Conservation (phyloP, 257 asterid species). For the Solanum lycopersicoides region DNA sequence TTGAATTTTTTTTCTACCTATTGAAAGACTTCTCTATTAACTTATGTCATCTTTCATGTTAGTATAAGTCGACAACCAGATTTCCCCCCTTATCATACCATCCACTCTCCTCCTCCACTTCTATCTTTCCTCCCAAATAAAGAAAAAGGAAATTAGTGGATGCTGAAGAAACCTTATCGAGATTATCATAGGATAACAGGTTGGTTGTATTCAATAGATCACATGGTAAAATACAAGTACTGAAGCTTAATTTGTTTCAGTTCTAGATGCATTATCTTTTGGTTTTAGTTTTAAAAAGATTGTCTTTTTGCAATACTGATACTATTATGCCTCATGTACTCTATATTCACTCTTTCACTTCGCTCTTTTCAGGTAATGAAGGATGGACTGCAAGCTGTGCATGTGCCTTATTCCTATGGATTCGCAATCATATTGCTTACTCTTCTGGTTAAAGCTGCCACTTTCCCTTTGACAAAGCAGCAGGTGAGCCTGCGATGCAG, state of each 20-base stretch:
- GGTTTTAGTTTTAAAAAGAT: neutral
- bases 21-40: neutral
- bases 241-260: neutral
- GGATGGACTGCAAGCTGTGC: slow-evolving; percentile 81
- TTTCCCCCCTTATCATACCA: neutral
- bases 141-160: neutral
- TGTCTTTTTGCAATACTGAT: neutral
- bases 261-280: neutral
- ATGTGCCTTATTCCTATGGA: slow-evolving; percentile 94
- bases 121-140: neutral
- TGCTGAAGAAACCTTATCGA: neutral
- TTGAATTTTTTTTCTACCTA: neutral
- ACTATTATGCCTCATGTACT: neutral
- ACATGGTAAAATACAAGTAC: neutral
- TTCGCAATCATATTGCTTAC: slow-evolving; percentile 94
- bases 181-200: neutral
- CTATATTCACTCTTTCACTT: slow-evolving; percentile 1
- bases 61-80: neutral
- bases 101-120: neutral
- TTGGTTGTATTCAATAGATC: neutral
- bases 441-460: slow-evolving; percentile 77
- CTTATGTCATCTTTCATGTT: neutral
- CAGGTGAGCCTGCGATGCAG: slow-evolving; percentile 52
- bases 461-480: slow-evolving; percentile 91
- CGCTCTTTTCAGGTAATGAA: slow-evolving; percentile 61